Evolutionary conservation across 2,329 filamentous ascomycete genomes (phyloP), one percentile per base, ranked within the genome.

Genomic region (Aspergillus quadrilineatus): DNA sequence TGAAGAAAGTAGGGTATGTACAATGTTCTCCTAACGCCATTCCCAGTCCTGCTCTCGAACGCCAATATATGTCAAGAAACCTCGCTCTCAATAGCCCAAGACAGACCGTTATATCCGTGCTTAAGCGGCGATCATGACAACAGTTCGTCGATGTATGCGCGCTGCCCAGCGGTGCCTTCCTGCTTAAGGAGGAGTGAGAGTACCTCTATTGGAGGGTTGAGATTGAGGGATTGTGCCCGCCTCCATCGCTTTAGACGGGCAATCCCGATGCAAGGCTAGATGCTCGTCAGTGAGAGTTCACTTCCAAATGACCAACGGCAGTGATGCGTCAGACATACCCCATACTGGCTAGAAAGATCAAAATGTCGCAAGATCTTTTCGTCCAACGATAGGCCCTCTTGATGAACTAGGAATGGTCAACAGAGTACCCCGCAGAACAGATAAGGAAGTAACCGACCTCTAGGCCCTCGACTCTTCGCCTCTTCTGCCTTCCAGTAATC

Each of bases 311-410:
- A 14, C 34, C 34, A 37, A 37, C 14, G 34, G 34, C 12, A 1
- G 4, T 14, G n/a, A 8, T 42, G 53, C 14, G 34, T 14, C 2
- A 14, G n/a, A 85, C 89, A 79, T 85, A 96, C 92, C 55, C 94
- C 94, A 72, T 90, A 99, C 67, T 96, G 90, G 58, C 84, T 90
- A 68, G 88, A 94, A 63, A 96, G 88, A 72, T 99, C 94, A 75
- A 94, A 99, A 71, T 96, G 90, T 61, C 93, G 81, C 67, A 97
- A 75, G 28, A 97, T 85, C 79, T 93, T 96, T 80, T 97, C 92
- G 55, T 88, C 81, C 45, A 89, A 63, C 9, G 80, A 82, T 64
- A 97, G 70, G 2, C 81, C 87, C 65, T 87, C 75, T 75, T 96
- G 91, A 68, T 97, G 94, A 36, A 96, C 86, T 78, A 56, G 49